phyloP scores from a whole-genome alignment of 1,284 basidiomycete genomes.

The Apiotrichum laibachii region DNA sequence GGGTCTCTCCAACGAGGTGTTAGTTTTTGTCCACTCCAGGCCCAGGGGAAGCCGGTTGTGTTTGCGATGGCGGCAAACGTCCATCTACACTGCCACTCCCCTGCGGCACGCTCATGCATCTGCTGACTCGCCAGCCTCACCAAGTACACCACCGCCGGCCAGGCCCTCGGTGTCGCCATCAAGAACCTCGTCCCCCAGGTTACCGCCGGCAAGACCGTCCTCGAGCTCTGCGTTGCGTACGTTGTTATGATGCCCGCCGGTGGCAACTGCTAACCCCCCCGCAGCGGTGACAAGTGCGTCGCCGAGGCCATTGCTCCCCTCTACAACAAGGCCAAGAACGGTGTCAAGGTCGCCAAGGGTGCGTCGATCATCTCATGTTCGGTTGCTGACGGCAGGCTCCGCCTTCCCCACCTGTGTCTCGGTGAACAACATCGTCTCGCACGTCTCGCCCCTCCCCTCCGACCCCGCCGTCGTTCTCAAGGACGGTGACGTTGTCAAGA shows the following conservation, averaged over 20 bases:
- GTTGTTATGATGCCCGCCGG: conserved; percentile 16
- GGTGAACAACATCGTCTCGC: conserved; percentile 69
- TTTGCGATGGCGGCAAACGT: neutral
- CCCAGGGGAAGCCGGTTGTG: neutral
- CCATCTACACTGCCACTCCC: neutral
- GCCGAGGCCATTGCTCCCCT: conserved; percentile 79
- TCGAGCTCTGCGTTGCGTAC: conserved; percentile 80
- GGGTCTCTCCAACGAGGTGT: conserved; percentile 50
- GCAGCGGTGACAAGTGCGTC: conserved; percentile 79
- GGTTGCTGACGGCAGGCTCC: conserved; percentile 60
- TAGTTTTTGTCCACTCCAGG: conserved; percentile 19
- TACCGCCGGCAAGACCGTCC: conserved; percentile 74
- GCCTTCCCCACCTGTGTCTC: conserved; percentile 93
- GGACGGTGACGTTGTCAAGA: conserved; percentile 90
- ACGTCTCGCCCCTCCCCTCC: conserved; percentile 59
- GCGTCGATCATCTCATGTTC: conserved; percentile 31
- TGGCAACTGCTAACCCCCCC: conserved; percentile 1
- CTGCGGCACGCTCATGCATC: neutral
- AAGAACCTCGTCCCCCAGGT: conserved; percentile 76
- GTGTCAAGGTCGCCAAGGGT: conserved; percentile 84
- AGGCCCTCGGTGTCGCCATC: conserved; percentile 80
- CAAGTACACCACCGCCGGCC: conserved; percentile 75
- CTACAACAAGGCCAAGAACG: conserved; percentile 86
- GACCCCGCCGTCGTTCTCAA: conserved; percentile 70
- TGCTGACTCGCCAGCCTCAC: conserved; percentile 40